Evolutionary conservation across 345 rosid genomes (phyloP).

Genomic region (Abelmoschus esculentus): DNA sequence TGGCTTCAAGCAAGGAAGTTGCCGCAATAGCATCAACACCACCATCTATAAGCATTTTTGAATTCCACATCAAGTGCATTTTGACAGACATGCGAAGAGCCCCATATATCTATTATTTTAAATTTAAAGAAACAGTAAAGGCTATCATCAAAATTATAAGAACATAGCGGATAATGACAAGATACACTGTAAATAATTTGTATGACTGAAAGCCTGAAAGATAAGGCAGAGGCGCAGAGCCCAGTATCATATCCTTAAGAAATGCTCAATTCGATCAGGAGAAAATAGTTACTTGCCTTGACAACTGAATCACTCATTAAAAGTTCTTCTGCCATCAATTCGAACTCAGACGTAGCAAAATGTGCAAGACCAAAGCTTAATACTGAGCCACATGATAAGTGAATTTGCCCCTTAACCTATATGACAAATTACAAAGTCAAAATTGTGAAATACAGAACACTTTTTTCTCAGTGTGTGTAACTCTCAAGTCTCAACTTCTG

Average conservation of each 20-base stretch:
- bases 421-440: conserved; percentile 1
- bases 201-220: not conserved
- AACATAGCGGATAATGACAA: not conserved
- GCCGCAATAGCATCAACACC: conserved; percentile 50
- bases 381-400: conserved; percentile 35
- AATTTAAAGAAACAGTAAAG: conserved; percentile 13
- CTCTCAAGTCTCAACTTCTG: not conserved
- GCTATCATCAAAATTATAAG: not conserved
- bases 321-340: conserved; percentile 72
- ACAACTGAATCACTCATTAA: conserved; percentile 61
- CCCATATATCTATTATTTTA: conserved; percentile 44
- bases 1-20: conserved; percentile 59
- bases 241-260: not conserved
- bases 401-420: conserved; percentile 62
- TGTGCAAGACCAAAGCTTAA: conserved; percentile 65
- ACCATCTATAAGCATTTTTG: conserved; percentile 58
- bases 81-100: conserved; percentile 67
- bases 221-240: not conserved
- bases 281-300: conserved; percentile 37
- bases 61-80: conserved; percentile 66
- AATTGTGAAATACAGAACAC: not conserved
- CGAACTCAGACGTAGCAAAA: conserved; percentile 53
- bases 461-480: not conserved
- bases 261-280: not conserved
- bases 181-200: conserved; percentile 3